Base-by-base conservation (phyloP, 1,139 yeast species). In the Suhomyces ambrosiae region DNA sequence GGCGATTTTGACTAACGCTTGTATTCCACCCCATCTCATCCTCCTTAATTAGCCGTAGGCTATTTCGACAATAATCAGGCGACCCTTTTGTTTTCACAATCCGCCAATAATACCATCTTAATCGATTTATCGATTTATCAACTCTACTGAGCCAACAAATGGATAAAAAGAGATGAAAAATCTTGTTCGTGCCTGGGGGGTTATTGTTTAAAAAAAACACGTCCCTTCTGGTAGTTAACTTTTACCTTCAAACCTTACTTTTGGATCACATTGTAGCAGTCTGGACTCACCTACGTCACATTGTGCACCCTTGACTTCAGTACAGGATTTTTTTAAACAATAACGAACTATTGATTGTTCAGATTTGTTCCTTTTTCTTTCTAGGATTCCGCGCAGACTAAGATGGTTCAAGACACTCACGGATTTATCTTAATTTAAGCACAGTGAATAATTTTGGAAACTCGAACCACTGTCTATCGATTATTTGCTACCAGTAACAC, bases 81-180 rank as follows among this genome's bases (percentile, higher is more conserved):
- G 22, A 19, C 22, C 22, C n/a, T n/a, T 7, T 19, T 9, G 9
- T 19, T 19, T 9, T 9, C 7, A 19, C 22, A 19, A 19, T 19
- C 8, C 22, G 7, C 22, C 9, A 19, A 7, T 19, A 19, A 7
- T 9, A 9, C 22, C 22, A 19, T 7, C 22, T 7, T 9, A 19
- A 19, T 19, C 9, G 7, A 19, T 7, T 9, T 7, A 19, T 19
- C 7, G 14, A 10, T 26, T 26, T 9, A 19, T n/a, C n/a, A n/a
- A n/a, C n/a, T n/a, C n/a, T n/a, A 19, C 35, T 32, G 30, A 26
- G 35, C 30, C 23, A 32, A 21, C 25, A 32, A 32, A 32, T 32
- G n/a, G 35, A 25, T 26, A 26, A 26, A 32, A 19, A 12, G 26
- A 32, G 29, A 11, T 27, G 21, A 11, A 26, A 24, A 25, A 15